Evolutionary conservation across 768 basidiomycete species (phyloP), one percentile per base, ranked within the genome.

Genomic region (Polyporus arcularius): DNA sequence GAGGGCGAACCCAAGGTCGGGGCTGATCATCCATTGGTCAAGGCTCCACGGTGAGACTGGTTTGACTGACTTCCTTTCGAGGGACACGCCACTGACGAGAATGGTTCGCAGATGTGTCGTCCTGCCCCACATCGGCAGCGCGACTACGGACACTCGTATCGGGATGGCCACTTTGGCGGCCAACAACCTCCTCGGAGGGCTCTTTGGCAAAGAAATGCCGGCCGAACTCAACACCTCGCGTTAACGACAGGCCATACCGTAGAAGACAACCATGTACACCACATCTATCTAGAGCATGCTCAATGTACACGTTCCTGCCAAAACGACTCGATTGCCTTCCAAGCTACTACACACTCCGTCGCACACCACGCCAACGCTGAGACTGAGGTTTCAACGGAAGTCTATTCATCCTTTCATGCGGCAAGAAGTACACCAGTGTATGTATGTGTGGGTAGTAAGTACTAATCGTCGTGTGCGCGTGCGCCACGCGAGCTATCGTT

Each of bases 41-140:
- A 82, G 67, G 85, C 92, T 56, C 87, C 88, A 15, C 83, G 85
- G 86, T 94, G 67, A 68, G 75, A 75, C 18, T 12, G n/a, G 45
- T 32, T 0, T 57, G 42, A 49, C 16, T 4, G 43, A 21, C 11
- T 35, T 35, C 6, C 35, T 7, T 7, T 16, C 10, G 3, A n/a
- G n/a, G n/a, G n/a, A 18, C 18, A 26, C 21, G 12, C 5, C 28
- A 21, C 6, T 26, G 11, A 35, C 58, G 42, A n/a, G 18, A 31
- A 7, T 21, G 45, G 26, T 32, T 35, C 18, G 21, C 68, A 94
- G 90, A 71, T 92, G 89, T 64, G 80, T 89, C 8, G 82, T 96
- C 11, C 64, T 99, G 32, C 96, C 96, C 0, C 96, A 99, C 68
- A 87, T 99, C 53, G 97, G 85, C 18, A 94, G 92, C 64, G 96